A percentile compares a stretch with the other conserved stretches of the same genome.
phyloP scores from a whole-genome alignment of 805 yeast species.

The Clavispora carvajalis region DNA sequence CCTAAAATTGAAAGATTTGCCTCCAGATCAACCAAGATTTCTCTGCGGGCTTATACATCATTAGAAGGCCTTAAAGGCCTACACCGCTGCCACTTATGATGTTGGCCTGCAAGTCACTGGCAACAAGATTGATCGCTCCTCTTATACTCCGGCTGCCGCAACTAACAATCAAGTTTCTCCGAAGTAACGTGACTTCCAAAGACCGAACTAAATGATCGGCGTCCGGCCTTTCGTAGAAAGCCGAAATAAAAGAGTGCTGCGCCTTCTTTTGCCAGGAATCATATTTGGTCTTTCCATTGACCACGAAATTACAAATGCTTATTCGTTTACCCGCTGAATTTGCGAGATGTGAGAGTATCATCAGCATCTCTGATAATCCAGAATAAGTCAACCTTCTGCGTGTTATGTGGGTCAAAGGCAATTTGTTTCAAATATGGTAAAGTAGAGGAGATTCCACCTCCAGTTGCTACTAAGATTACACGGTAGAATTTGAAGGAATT shows the following conservation, averaged over 20 bases:
- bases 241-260: not conserved
- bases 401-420: conserved; percentile 8
- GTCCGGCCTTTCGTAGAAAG: not conserved
- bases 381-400: conserved; percentile 27
- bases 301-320: conserved; percentile 1
- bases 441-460: conserved; percentile 50
- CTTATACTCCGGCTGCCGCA: conserved; percentile 4
- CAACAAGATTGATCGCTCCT: conserved; percentile 1
- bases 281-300: not conserved
- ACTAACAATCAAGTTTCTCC: conserved; percentile 3
- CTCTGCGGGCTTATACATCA: no score
- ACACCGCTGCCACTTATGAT: not conserved
- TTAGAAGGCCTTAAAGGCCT: not conserved
- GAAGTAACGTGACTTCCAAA: not conserved
- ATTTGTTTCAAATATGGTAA: conserved; percentile 37
- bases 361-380: conserved; percentile 39
- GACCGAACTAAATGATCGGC: not conserved
- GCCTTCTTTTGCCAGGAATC: not conserved
- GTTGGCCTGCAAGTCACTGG: conserved; percentile 1
- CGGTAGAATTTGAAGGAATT: conserved; percentile 42
- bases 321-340: not conserved
- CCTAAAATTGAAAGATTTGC: not conserved
- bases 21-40: no score
- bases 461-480: conserved; percentile 39
- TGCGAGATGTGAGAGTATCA: conserved; percentile 17